phyloP scores from a whole-genome alignment of 345 rosid species.

The Aquilaria malaccensis region DNA sequence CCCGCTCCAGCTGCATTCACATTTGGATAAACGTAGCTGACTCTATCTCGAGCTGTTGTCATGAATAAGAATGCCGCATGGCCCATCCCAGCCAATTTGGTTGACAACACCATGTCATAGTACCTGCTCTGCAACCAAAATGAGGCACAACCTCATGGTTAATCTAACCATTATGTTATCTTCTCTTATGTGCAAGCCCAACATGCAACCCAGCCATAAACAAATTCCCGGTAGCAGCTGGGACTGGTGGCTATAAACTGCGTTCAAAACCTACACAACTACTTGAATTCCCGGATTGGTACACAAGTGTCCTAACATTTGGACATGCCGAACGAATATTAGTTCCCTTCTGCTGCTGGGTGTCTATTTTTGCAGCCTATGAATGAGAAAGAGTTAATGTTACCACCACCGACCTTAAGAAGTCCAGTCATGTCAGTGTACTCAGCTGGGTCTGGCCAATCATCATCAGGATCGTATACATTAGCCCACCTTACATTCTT shows the following conservation, averaged over 20 bases:
- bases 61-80: slow-evolving; percentile 85
- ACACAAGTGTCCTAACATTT: neutral
- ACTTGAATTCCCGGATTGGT: too few relatives aligned
- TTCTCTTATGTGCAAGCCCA: neutral
- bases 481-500: slow-evolving; percentile 94
- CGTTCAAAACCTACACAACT: too few relatives aligned
- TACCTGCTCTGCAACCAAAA: slow-evolving; percentile 60
- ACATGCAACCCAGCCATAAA: slow-evolving; percentile 6
- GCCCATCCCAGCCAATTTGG: slow-evolving; percentile 89
- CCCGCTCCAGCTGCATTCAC: slow-evolving; percentile 98
- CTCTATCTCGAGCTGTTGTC: slow-evolving; percentile 81
- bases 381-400: neutral
- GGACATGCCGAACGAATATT: neutral
- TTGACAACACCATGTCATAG: slow-evolving; percentile 86
- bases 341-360: neutral
- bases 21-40: slow-evolving; percentile 83
- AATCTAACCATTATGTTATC: too few relatives aligned
- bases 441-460: slow-evolving; percentile 84
- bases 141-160: slow-evolving; percentile 1
- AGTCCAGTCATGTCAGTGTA: slow-evolving; percentile 78
- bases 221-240: neutral
- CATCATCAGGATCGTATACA: slow-evolving; percentile 78
- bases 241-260: too few relatives aligned
- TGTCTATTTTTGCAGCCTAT: neutral
- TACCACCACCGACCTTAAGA: slow-evolving; percentile 50